Conservation (phyloP, 139 green algal species). For the Axilococcus clingmanii region DNA sequence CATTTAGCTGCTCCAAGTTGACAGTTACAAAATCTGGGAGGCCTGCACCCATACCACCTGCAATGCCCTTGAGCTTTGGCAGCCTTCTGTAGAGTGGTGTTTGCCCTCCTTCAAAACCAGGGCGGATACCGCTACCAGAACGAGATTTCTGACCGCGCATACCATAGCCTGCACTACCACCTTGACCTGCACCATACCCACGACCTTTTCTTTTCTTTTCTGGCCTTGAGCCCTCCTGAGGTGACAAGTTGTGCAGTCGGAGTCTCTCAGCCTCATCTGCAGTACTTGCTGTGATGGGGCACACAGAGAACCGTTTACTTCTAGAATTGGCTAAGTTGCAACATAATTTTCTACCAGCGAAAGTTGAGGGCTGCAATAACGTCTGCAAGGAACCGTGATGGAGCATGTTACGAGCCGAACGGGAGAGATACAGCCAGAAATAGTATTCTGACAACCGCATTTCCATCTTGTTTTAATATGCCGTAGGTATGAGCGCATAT, state of each 20-base stretch:
- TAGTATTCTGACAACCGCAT: too few relatives aligned
- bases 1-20: slow-evolving; percentile 78
- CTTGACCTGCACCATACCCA: slow-evolving; percentile 86
- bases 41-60: slow-evolving; percentile 86
- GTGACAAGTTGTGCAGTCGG: slow-evolving; percentile 80
- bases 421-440: too few relatives aligned
- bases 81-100: slow-evolving; percentile 91
- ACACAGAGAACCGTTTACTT: slow-evolving; percentile 1
- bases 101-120: slow-evolving; percentile 97
- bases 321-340: too few relatives aligned
- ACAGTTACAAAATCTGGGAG: slow-evolving; percentile 77
- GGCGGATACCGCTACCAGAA: slow-evolving; percentile 62
- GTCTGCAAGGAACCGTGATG: too few relatives aligned
- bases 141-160: slow-evolving; percentile 95
- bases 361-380: too few relatives aligned
- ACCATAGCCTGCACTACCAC: slow-evolving; percentile 87
- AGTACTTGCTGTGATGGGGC: neutral
- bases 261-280: slow-evolving; percentile 18
- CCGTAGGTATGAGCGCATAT: too few relatives aligned
- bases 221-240: slow-evolving; percentile 63
- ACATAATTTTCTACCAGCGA: too few relatives aligned
- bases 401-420: too few relatives aligned
- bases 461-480: too few relatives aligned
- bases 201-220: slow-evolving; percentile 82
- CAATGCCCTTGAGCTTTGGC: slow-evolving; percentile 96